Conservation (phyloP, 2,329 filamentous ascomycete species). For the Sporothrix brasiliensis region DNA sequence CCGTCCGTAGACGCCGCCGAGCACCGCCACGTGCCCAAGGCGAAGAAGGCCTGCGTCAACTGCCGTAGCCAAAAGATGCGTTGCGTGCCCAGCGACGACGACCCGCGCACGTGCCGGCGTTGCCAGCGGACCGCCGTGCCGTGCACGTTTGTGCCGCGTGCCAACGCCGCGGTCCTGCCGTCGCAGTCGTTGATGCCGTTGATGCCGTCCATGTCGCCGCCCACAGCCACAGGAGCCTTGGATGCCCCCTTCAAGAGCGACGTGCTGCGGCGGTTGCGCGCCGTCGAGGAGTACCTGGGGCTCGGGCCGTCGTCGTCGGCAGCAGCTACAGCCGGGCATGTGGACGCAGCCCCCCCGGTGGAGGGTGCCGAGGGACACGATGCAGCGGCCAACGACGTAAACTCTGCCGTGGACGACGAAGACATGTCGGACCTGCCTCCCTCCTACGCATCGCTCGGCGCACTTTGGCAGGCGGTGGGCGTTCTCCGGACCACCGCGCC, state of each 20-base stretch:
- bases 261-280: conserved; percentile 31
- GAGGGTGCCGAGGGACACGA: too few relatives aligned
- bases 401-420: not conserved
- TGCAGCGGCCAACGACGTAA: not conserved
- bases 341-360: too few relatives aligned
- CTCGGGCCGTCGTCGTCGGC: not conserved
- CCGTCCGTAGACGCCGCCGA: not conserved
- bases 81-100: conserved; percentile 29
- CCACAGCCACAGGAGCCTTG: not conserved
- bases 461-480: conserved; percentile 31
- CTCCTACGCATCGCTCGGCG: conserved; percentile 26
- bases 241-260: conserved; percentile 28
- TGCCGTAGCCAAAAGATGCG: conserved; percentile 36
- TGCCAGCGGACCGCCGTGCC: conserved; percentile 32
- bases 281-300: conserved; percentile 30
- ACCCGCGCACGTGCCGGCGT: conserved; percentile 29
- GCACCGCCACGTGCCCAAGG: conserved; percentile 26
- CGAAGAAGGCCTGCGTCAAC: conserved; percentile 28
- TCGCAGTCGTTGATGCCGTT: not conserved
- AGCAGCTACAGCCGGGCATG: not conserved
- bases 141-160: conserved; percentile 34
- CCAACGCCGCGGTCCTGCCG: conserved; percentile 32
- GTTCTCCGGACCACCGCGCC: conserved; percentile 17
- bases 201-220: not conserved
- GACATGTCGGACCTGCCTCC: not conserved